Evolutionary conservation across 495 filamentous ascomycete species (phyloP).

Genomic region (Peziza echinospora): DNA sequence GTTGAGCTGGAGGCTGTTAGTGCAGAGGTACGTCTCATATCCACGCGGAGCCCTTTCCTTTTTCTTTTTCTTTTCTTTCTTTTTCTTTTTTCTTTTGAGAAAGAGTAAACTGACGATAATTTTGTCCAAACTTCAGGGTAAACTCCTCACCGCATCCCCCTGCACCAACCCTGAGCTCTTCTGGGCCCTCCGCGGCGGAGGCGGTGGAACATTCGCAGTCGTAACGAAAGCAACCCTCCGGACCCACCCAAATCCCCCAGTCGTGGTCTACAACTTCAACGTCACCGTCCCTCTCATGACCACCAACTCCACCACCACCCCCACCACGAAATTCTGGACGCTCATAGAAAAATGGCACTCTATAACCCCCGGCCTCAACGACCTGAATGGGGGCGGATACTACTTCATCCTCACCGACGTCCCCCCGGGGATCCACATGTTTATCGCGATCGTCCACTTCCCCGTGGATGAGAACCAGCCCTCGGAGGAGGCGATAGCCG

Average conservation of each 20-base stretch:
- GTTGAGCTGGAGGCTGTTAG: constrained; percentile 23
- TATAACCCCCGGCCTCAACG: constrained; percentile 19
- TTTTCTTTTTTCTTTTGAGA: neutral
- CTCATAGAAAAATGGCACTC: constrained; percentile 20
- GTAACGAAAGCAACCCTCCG: constrained; percentile 27
- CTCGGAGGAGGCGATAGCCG: no score
- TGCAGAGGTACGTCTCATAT: constrained; percentile 20
- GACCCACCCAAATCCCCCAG: constrained; percentile 14
- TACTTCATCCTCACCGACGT: constrained; percentile 20
- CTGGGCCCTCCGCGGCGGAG: constrained; percentile 42
- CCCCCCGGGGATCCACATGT: constrained; percentile 15
- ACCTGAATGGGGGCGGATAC: constrained; percentile 22
- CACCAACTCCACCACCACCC: constrained; percentile 5
- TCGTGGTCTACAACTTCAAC: constrained; percentile 8
- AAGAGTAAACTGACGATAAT: constrained; percentile 30
- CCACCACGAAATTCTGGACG: constrained; percentile 19
- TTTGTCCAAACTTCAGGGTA: constrained; percentile 32
- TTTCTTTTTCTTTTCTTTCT: constrained; percentile 1
- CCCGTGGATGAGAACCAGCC: no score
- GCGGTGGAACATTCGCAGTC: constrained; percentile 33
- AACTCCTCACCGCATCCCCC: constrained; percentile 33
- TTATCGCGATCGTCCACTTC: no score
- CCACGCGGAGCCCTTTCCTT: neutral
- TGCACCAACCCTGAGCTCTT: constrained; percentile 40
- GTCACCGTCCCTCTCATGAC: constrained; percentile 23